Evolutionary conservation across 116 monocot genomes (phyloP).

Genomic region (Cymodocea nodosa): DNA sequence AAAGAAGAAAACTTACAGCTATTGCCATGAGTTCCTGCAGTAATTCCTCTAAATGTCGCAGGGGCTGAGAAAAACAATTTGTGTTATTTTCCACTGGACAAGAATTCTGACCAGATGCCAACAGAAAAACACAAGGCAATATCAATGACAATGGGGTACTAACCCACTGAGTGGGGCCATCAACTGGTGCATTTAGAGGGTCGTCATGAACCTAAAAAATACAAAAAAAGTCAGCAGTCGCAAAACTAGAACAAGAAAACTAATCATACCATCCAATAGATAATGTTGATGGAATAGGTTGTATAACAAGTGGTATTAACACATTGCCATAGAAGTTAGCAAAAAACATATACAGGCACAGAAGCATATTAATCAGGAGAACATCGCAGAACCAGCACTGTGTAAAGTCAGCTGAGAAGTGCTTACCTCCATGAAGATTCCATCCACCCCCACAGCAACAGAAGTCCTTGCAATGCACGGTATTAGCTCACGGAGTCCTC

Average conservation of each 20-base stretch:
- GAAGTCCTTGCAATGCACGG: conserved; percentile 89
- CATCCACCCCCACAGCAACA: conserved; percentile 91
- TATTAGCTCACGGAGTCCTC: conserved; percentile 86
- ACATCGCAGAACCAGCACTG: background rate
- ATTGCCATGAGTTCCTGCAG: conserved; percentile 82
- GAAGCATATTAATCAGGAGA: too few relatives aligned
- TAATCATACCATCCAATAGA: too few relatives aligned
- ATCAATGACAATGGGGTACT: conserved; percentile 9
- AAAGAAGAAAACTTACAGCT: conserved; percentile 40
- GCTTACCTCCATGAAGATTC: conserved; percentile 95
- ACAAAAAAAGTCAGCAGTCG: background rate
- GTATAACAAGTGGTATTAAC: background rate
- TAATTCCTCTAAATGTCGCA: conserved; percentile 73
- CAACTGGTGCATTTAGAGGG: conserved; percentile 85
- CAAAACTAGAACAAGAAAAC: background rate
- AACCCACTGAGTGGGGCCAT: conserved; percentile 98
- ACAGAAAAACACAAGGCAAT: background rate
- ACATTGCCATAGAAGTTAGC: background rate
- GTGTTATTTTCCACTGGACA: background rate
- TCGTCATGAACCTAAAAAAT: conserved; percentile 76
- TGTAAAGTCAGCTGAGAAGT: background rate
- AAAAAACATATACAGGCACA: background rate
- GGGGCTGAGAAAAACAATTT: conserved; percentile 31
- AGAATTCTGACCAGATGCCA: background rate
- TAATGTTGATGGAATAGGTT: too few relatives aligned